phyloP scores from a whole-genome alignment of 805 yeast genomes.

The Zygosaccharomyces rouxii region DNA sequence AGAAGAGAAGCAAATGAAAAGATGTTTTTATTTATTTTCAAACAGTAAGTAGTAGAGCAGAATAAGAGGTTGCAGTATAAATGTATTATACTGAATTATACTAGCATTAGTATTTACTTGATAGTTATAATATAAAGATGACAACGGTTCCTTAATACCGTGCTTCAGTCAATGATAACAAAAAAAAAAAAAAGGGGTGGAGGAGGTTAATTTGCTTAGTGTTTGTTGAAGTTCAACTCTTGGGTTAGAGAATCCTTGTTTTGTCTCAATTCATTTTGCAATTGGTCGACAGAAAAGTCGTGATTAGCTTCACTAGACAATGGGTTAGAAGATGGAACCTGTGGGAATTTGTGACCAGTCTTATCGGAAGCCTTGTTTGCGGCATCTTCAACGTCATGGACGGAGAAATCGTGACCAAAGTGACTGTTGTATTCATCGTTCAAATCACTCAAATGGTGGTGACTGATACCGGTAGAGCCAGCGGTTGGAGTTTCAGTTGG shows the following conservation, averaged over 20 bases:
- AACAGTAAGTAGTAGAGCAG: too few relatives aligned
- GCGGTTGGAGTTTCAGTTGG: background rate
- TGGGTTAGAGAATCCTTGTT: constrained; percentile 15
- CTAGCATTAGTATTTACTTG: too few relatives aligned
- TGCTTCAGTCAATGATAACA: background rate
- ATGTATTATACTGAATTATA: too few relatives aligned
- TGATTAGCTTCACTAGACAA: constrained; percentile 14
- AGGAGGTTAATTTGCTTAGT: background rate
- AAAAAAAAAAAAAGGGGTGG: background rate
- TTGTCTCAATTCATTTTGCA: constrained; percentile 21
- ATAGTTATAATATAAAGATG: too few relatives aligned
- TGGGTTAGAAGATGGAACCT: constrained; percentile 36
- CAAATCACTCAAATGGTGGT: constrained; percentile 1
- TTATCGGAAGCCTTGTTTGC: background rate
- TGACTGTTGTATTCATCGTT: background rate
- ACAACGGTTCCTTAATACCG: background rate
- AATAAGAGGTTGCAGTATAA: too few relatives aligned
- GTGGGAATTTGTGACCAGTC: constrained; percentile 36
- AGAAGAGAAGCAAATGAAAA: too few relatives aligned
- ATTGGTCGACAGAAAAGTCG: constrained; percentile 24
- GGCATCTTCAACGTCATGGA: background rate
- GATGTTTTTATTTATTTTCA: too few relatives aligned
- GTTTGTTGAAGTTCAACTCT: constrained; percentile 4
- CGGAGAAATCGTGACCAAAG: background rate
- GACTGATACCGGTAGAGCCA: background rate